These are phyloP conservation scores for Candida dubliniensis DNA, from an alignment of 1,139 yeast genomes.

Conservation along the genomic window DNA sequence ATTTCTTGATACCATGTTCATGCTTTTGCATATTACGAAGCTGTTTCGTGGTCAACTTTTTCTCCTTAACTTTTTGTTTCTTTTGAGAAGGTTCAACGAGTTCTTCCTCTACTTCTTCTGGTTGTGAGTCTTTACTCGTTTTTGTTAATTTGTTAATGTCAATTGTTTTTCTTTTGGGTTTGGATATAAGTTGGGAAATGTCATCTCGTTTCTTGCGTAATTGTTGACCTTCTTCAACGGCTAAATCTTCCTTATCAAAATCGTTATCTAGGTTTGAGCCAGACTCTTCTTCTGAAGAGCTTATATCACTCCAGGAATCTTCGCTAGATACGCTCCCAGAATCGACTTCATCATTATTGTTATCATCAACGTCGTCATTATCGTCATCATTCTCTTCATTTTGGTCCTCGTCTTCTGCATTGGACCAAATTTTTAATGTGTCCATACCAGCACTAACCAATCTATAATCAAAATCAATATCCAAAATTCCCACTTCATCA, in stretches of 20 bases:
- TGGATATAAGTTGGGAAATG: conserved; percentile 18
- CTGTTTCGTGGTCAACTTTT: conserved; percentile 46
- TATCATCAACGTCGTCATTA: conserved; percentile 16
- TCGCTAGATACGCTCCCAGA: conserved; percentile 7
- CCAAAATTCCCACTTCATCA: conserved; percentile 71
- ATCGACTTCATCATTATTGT: conserved; percentile 11
- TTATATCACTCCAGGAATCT: conserved; percentile 8
- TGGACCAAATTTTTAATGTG: conserved; percentile 69
- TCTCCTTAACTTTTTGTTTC: conserved; percentile 31
- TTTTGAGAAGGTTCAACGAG: conserved; percentile 17
- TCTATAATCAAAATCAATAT: conserved; percentile 77
- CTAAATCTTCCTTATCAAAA: conserved; percentile 18
- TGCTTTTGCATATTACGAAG: conserved; percentile 50
- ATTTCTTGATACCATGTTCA: conserved; percentile 66
- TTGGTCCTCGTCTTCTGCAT: conserved; percentile 22
- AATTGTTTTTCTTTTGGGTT: conserved; percentile 11
- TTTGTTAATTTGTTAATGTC: conserved; percentile 16
- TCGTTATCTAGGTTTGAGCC: conserved; percentile 15
- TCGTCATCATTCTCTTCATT: conserved; percentile 20
- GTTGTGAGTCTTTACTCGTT: neutral
- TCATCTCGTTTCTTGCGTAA: conserved; percentile 20
- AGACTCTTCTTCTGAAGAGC: conserved; percentile 13
- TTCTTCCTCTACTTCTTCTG: conserved; percentile 1
- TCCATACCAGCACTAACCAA: conserved; percentile 85
- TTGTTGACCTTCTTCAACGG: conserved; percentile 15